These are phyloP conservation scores for Podospora appendiculata DNA, from an alignment of 495 filamentous ascomycete species.

Conservation along the genomic window DNA sequence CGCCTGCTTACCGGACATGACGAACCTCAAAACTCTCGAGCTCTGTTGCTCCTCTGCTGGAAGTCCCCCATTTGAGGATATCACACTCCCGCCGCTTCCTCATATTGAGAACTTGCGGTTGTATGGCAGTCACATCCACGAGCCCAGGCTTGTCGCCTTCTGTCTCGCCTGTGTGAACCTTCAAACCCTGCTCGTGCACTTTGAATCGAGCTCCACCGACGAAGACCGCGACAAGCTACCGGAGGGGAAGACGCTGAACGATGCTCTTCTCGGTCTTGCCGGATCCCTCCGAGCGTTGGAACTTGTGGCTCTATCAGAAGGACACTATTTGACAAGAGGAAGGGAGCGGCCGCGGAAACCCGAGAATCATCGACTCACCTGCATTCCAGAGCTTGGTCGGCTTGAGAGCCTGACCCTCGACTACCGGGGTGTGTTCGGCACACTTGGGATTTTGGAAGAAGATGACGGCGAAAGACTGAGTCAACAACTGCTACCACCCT, in stretches of 20 bases:
- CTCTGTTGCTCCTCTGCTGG: constrained; percentile 21
- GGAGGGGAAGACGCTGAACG: constrained; percentile 21
- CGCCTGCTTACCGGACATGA: constrained; percentile 7
- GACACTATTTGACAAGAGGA: constrained; percentile 26
- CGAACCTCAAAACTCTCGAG: constrained; percentile 23
- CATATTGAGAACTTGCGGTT: constrained; percentile 22
- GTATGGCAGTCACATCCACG: constrained; percentile 25
- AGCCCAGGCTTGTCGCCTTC: constrained; percentile 19
- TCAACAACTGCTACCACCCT: constrained; percentile 16
- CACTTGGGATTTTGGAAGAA: constrained; percentile 23
- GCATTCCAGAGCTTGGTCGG: constrained; percentile 17
- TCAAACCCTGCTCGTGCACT: constrained; percentile 22
- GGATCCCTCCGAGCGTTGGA: constrained; percentile 18
- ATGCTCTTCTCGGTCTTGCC: constrained; percentile 15
- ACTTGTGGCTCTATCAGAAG: constrained; percentile 19
- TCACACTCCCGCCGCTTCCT: constrained; percentile 16
- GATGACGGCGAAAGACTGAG: constrained; percentile 27
- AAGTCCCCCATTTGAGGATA: constrained; percentile 2
- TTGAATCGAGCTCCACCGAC: constrained; percentile 19
- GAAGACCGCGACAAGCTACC: constrained; percentile 22
- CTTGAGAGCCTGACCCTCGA: constrained; percentile 22
- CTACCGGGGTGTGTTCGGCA: constrained; percentile 26
- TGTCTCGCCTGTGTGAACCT: constrained; percentile 23
- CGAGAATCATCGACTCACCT: constrained; percentile 26
- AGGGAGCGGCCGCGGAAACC: constrained; percentile 24